Evolutionary conservation across 2,329 filamentous ascomycete species (phyloP), one percentile per base, ranked within the genome.

Genomic region (Fusarium poae): DNA sequence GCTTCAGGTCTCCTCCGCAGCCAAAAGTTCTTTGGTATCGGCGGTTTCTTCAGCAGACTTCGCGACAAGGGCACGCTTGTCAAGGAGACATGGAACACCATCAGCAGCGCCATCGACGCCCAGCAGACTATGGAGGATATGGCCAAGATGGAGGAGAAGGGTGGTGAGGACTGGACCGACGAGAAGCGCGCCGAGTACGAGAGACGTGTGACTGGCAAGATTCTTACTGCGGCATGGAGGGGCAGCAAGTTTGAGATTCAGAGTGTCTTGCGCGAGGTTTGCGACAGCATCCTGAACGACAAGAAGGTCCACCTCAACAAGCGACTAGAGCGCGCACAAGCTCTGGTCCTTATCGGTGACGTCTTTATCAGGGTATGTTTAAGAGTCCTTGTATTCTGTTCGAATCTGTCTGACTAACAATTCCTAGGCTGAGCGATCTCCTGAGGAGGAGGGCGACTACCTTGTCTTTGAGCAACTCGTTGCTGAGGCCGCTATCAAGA

Each of bases 41-140:
- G 92, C 48, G 96, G 96, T 54, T 98, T 99, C 86, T 97, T 97
- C 81, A 93, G 90, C 60, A 88, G 94, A 56, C 87, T 99, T 74
- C 97, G 96, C 83, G 96, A 99, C 80, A 98, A 98, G 88, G 95
- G 95, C 65, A 96, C 91, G 4, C 87, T 98, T 66, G 94, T 97
- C 75, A 98, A 98, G 85, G 96, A 99, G 77, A 98, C 96, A 2
- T 99, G 96, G 96, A 95, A 92, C 77, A 99, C 96, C 30, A 97
- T 99, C 77, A 94, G 90, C 68, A 97, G 93, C 52, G 96, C 96
- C 39, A 97, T 99, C 70, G 94, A 97, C 77, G 96, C 96, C 27
- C 96, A 99, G 83, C 91, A 97, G 84, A 97, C 94, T 63, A 97
- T 99, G 89, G 95, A 99, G 83, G 95, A 97, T 80, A 98, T 99